A percentile compares a stretch with the other conserved stretches of the same genome.
Conservation (phyloP, 768 basidiomycete species). For the Macrolepiota fuliginosa region DNA sequence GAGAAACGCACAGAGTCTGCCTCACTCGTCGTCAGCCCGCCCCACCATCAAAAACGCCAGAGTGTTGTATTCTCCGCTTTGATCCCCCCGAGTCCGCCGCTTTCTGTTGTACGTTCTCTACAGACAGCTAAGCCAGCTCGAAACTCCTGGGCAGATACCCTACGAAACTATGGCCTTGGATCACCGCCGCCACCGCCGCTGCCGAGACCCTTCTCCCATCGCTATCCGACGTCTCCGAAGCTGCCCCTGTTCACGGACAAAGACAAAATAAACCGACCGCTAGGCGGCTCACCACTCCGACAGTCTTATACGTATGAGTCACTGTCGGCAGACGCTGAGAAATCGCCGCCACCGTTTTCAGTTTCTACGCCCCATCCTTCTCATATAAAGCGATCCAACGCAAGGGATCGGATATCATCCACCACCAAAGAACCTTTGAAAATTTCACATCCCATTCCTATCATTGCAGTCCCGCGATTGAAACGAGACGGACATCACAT, state of each 20-base stretch:
- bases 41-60: not conserved
- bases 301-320: not conserved
- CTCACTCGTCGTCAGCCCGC: not conserved
- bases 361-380: not conserved
- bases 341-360: not conserved
- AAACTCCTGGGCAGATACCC: not conserved
- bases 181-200: constrained; percentile 8
- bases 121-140: not conserved
- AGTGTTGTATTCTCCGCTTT: too few relatives aligned
- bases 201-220: constrained; percentile 1
- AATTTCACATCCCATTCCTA: constrained; percentile 7
- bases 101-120: not conserved
- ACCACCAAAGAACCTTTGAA: not conserved
- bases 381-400: not conserved
- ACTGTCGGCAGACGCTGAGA: not conserved
- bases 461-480: not conserved
- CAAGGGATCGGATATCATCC: not conserved
- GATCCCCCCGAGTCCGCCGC: not conserved
- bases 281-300: not conserved
- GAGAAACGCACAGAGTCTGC: not conserved
- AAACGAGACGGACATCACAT: not conserved
- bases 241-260: not conserved
- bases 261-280: not conserved
- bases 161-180: not conserved
- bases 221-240: constrained; percentile 1